These are phyloP conservation scores for Cercospora sp. DNA, from an alignment of 2,329 filamentous ascomycete species.

Conservation along the genomic window DNA sequence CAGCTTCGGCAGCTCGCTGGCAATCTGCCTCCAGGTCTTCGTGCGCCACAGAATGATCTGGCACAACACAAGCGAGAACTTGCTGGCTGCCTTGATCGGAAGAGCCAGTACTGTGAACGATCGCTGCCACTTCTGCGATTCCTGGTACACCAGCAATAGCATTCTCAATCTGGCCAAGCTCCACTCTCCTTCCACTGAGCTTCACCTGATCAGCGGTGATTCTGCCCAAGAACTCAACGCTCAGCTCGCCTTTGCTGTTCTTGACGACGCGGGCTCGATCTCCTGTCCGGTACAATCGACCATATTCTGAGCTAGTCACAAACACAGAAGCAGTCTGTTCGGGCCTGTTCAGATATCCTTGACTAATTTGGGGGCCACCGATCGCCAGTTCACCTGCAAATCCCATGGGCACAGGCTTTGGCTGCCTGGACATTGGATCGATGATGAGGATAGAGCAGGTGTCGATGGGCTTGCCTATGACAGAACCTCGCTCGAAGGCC, in stretches of 20 bases:
- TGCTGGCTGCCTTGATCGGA: conserved; percentile 21
- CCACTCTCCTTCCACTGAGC: conserved; percentile 72
- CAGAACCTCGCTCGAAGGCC: not conserved
- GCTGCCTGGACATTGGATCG: not conserved
- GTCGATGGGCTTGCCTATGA: not conserved
- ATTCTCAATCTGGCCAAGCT: conserved; percentile 69
- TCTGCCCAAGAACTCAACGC: conserved; percentile 21
- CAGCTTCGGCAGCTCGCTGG: not conserved
- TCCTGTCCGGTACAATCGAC: not conserved
- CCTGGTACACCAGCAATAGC: conserved; percentile 37
- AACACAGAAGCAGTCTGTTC: not conserved
- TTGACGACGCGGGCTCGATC: not conserved
- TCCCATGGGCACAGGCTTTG: not conserved
- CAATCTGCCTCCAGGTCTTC: not conserved
- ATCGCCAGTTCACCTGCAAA: not conserved
- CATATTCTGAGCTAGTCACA: not conserved
- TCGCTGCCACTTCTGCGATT: conserved; percentile 14
- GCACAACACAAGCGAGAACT: conserved; percentile 13
- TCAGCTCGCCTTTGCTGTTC: conserved; percentile 3
- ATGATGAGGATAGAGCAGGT: not conserved
- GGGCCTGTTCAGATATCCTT: not conserved
- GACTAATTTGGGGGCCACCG: not conserved
- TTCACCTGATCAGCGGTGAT: conserved; percentile 61
- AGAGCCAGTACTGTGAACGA: conserved; percentile 8
- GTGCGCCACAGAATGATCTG: conserved; percentile 9